These are phyloP conservation scores for Vitis amurensis DNA, from an alignment of 164 flowering plant species.

Conservation along the genomic window DNA sequence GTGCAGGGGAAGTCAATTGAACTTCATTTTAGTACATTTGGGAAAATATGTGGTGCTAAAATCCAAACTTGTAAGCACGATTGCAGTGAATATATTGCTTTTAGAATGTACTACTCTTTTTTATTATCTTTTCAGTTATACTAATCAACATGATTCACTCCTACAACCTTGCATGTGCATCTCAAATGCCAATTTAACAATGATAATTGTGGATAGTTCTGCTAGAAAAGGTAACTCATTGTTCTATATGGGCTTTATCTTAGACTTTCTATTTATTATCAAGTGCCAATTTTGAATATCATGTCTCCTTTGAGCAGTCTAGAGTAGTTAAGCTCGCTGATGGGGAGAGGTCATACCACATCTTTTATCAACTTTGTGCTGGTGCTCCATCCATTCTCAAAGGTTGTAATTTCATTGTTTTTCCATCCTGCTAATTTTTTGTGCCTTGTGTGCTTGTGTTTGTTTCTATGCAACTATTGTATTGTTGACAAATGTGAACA, in stretches of 20 bases:
- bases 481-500: too few species aligned
- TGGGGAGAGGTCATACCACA: conserved; percentile 92
- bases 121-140: neutral
- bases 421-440: neutral
- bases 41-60: conserved; percentile 79
- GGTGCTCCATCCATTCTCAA: conserved; percentile 78
- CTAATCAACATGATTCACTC: conserved; percentile 14
- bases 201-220: conserved; percentile 46
- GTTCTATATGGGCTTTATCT: conserved; percentile 3
- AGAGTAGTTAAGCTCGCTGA: conserved; percentile 80
- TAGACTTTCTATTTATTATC: neutral
- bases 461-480: too few species aligned
- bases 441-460: neutral
- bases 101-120: neutral
- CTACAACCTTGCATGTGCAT: neutral
- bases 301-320: conserved; percentile 53
- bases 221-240: conserved; percentile 76
- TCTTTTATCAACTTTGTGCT: conserved; percentile 96
- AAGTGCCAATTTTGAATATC: conserved; percentile 2
- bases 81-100: conserved; percentile 3
- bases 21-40: conserved; percentile 65
- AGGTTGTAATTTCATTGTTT: conserved; percentile 42
- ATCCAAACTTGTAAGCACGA: conserved; percentile 81
- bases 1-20: conserved; percentile 90
- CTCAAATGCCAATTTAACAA: conserved; percentile 1